Base-by-base conservation (phyloP, 805 yeast genomes). In the Hanseniaspora pseudoguilliermondii region DNA sequence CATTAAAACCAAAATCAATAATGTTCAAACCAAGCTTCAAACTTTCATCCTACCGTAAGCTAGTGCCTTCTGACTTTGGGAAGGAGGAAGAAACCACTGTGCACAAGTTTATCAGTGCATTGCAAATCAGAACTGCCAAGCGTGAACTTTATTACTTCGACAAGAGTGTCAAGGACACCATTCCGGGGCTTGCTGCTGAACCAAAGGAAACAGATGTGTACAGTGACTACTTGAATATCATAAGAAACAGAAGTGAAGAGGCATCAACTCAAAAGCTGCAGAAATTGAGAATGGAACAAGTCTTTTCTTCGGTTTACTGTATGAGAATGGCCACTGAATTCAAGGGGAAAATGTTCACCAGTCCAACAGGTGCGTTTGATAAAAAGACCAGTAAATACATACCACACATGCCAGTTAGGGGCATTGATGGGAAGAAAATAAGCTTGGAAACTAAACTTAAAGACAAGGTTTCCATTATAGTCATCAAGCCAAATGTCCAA, bases 331-430 rank as follows among this genome's bases (percentile, higher is more conserved):
- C 80, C 64, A 73, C 83, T 49, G 83, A 83, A 61, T 86, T 91
- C 2, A 78, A 81, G 40, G 98, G 97, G 25, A 88, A 89, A 69
- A 74, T 90, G 59, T 93, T 89, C 71, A 72, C 76, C 18, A 79
- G 96, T 0, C 97, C 97, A 0, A 73, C 78, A n/a, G 79, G 89
- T 1, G 83, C 78, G 62, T 90, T 91, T 77, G 79, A 78, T 58
- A 70, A 73, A 13, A 90, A 85, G 8, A 83, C 78, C 63, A 75
- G 97, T 0, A 70, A 80, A 48, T 93, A 80, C 66, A 87, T 93
- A 70, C 96, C 97, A 10, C 89, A 89, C 64, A 73, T 91, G 58
- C 64, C 62, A 25, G 59, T 60, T 2, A 52, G 51, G 15, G 7
- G 25, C 8, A 20, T 46, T 38, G 34, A 53, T 9, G 43, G 48